These are phyloP conservation scores for Phaeolepiota aurea DNA, from an alignment of 768 basidiomycete genomes.

Conservation along the genomic window DNA sequence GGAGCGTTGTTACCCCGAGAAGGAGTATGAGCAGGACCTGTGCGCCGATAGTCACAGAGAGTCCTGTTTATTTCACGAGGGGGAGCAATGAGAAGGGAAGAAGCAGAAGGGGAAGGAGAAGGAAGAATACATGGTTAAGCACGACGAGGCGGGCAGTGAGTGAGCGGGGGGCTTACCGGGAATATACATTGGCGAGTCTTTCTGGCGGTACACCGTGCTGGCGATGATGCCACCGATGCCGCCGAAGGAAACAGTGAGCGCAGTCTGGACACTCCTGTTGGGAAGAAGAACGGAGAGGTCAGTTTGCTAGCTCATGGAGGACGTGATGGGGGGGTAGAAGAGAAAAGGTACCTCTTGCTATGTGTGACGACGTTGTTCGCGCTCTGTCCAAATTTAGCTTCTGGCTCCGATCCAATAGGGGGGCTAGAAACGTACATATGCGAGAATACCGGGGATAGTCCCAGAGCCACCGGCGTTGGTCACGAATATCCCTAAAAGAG, in stretches of 20 bases:
- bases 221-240: slow-evolving; percentile 36
- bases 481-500: slow-evolving; percentile 31
- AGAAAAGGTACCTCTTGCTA: slow-evolving; percentile 25
- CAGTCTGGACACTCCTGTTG: slow-evolving; percentile 26
- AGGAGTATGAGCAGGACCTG: slow-evolving; percentile 29
- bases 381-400: slow-evolving; percentile 12
- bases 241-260: slow-evolving; percentile 32
- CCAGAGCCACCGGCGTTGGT: slow-evolving; percentile 34
- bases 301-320: background rate
- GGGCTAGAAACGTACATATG: slow-evolving; percentile 21
- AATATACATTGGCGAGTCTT: slow-evolving; percentile 34
- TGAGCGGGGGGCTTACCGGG: slow-evolving; percentile 24
- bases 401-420: background rate
- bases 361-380: slow-evolving; percentile 42
- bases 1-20: slow-evolving; percentile 22
- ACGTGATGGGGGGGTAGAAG: slow-evolving; percentile 1
- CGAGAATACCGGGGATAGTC: slow-evolving; percentile 34
- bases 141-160: slow-evolving; percentile 15
- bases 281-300: slow-evolving; percentile 1
- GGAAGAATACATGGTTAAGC: slow-evolving; percentile 7
- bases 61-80: slow-evolving; percentile 17
- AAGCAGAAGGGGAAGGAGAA: slow-evolving; percentile 9
- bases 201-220: slow-evolving; percentile 29
- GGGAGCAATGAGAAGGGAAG: slow-evolving; percentile 1
- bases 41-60: slow-evolving; percentile 30